Base-by-base conservation (phyloP, 768 basidiomycete species). In the Lentinus tigrinus region DNA sequence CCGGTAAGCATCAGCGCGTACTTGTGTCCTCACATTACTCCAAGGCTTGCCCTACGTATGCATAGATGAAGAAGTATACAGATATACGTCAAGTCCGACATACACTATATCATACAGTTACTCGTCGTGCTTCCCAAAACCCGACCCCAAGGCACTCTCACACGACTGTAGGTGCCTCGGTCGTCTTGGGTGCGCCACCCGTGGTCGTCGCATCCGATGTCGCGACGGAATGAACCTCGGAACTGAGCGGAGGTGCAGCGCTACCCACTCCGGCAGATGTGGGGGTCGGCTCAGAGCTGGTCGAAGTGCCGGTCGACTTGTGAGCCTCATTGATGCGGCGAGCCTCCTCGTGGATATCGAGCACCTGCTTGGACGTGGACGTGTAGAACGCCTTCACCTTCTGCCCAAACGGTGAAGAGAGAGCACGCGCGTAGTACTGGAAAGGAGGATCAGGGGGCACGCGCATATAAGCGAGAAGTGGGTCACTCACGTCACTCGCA, bases 271-370 rank as follows among this genome's bases (percentile, higher is more conserved):
- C 67, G 16, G 67, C 63, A 16, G 67, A 65, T 21, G 52, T 47
- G 5, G 56, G 52, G 14, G 61, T 52, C 10, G 56, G 34, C 4
- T 57, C 59, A 17, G 44, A 23, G 36, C 54, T 52, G 13, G 31
- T 11, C 11, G 31, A 31, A 31, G 3, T 31, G 31, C 31, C 31
- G 31, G 54, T 19, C 26, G 70, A 56, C 67, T 89, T 87, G 63
- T 89, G 81, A 54, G 77, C 72, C 26, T 79, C 81, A 26, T 86
- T 84, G 66, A 98, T 92, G 28, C 95, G 85, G 58, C 79, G 77
- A 2, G 95, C 95, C 73, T 98, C 95, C 67, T 95, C 92, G 69
- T 97, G 95, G 47, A 98, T 95, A 69, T 98, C 95, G 19, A 81
- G 67, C 26, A 93, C 87, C 72, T 95, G 91, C 76, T 97, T 98